phyloP scores from a whole-genome alignment of 139 green algal genomes.

The Chloropicon primus region DNA sequence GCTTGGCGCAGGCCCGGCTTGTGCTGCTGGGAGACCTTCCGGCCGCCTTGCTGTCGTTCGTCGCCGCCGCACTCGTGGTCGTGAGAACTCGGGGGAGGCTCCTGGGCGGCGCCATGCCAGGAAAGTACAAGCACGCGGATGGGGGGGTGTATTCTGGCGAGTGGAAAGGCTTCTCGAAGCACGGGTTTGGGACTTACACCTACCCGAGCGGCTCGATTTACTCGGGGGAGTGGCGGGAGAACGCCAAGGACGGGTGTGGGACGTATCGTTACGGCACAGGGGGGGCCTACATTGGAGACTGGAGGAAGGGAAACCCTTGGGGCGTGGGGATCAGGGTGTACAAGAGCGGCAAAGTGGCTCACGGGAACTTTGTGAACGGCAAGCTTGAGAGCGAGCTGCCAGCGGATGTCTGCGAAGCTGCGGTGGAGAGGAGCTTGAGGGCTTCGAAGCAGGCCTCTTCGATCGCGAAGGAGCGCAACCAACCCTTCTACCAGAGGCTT shows the following conservation, averaged over 20 bases:
- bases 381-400: not conserved
- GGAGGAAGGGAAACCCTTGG: not conserved
- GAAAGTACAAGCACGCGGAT: conserved; percentile 1
- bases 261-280: not conserved
- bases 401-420: not conserved
- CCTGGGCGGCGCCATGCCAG: not conserved
- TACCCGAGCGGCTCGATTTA: conserved; percentile 1
- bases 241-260: not conserved
- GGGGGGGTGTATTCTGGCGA: conserved; percentile 3
- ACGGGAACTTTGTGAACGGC: not conserved
- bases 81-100: not conserved
- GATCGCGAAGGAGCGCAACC: not conserved
- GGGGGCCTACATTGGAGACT: not conserved
- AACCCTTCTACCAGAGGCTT: not conserved
- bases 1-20: not conserved
- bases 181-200: not conserved
- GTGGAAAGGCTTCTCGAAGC: not conserved
- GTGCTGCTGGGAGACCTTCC: not conserved
- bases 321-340: not conserved
- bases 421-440: not conserved
- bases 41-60: not conserved
- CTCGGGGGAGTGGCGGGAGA: conserved; percentile 1
- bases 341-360: not conserved
- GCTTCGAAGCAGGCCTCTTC: not conserved
- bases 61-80: not conserved